Percentiles rank a stretch among this genome's conserved stretches.
Conservation (phyloP, 2,329 filamentous ascomycete genomes). For the Hypoxylon sp. region DNA sequence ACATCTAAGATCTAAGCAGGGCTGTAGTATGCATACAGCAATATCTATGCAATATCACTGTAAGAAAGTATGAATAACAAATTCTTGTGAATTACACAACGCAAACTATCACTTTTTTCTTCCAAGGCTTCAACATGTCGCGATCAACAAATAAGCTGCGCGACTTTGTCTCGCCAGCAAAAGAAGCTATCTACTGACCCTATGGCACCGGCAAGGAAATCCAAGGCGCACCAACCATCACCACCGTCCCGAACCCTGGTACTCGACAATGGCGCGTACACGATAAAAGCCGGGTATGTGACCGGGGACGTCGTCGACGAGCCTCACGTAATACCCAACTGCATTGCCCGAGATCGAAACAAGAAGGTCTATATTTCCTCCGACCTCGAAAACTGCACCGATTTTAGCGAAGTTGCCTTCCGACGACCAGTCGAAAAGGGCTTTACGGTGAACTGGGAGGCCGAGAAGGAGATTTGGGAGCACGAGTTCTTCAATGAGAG, state of each 20-base stretch:
- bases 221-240: slow-evolving; percentile 58
- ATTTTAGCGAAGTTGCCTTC: slow-evolving; percentile 89
- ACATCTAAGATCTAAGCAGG: no score
- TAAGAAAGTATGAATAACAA: neutral
- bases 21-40: neutral
- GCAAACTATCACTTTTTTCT: neutral
- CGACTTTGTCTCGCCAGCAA: neutral
- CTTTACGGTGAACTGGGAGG: slow-evolving; percentile 96
- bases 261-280: slow-evolving; percentile 92
- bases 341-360: slow-evolving; percentile 82
- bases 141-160: neutral
- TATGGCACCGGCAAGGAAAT: slow-evolving; percentile 53
- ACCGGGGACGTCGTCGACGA: slow-evolving; percentile 52
- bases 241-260: slow-evolving; percentile 76
- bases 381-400: slow-evolving; percentile 79
- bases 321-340: slow-evolving; percentile 85
- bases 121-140: neutral
- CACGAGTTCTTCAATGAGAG: slow-evolving; percentile 79
- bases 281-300: slow-evolving; percentile 87
- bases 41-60: neutral
- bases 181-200: neutral
- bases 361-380: slow-evolving; percentile 81
- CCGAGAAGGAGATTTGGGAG: slow-evolving; percentile 95
- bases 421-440: slow-evolving; percentile 92
- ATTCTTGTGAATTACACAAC: neutral